Percentiles rank a stretch among this genome's conserved stretches.
These are phyloP conservation scores for Podila epicladia DNA, from an alignment of 192 early-diverging fungal species.

Conservation along the genomic window DNA sequence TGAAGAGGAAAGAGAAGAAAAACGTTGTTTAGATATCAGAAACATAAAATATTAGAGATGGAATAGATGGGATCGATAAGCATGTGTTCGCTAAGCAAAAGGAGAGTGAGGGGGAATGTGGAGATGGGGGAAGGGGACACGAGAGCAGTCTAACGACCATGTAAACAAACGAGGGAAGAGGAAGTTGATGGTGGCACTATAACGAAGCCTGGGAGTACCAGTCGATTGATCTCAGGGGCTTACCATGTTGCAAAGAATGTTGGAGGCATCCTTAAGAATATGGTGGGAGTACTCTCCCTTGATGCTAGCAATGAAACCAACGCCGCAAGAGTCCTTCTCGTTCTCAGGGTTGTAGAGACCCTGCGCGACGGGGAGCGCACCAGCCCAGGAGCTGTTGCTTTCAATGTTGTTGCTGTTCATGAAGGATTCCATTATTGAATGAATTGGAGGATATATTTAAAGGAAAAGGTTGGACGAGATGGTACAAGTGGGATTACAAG, in stretches of 20 bases:
- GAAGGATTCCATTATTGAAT: conserved; percentile 35
- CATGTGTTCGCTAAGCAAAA: not conserved
- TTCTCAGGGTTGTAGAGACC: conserved; percentile 88
- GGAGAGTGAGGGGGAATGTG: not conserved
- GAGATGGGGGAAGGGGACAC: not conserved
- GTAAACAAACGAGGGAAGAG: not conserved
- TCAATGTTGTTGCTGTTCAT: conserved; percentile 53
- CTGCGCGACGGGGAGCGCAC: conserved; percentile 83
- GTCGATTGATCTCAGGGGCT: not conserved
- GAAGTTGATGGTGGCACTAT: conserved; percentile 1
- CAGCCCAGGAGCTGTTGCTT: conserved; percentile 78
- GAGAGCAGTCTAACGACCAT: conserved; percentile 5
- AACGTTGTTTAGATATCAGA: conserved; percentile 2
- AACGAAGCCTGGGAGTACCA: not conserved
- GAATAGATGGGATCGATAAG: not conserved
- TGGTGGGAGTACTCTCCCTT: conserved; percentile 85
- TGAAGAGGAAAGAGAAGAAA: not conserved
- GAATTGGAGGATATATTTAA: not conserved
- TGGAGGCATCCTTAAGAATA: conserved; percentile 89
- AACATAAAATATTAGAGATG: not conserved
- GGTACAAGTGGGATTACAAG: conserved; percentile 2
- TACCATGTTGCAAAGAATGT: conserved; percentile 96
- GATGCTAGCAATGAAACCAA: conserved; percentile 97
- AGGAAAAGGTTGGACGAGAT: not conserved
- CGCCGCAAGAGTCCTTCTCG: conserved; percentile 97